These are phyloP conservation scores for Sclerotinia sclerotiorum DNA, from an alignment of 2,329 filamentous ascomycete species.

Conservation along the genomic window DNA sequence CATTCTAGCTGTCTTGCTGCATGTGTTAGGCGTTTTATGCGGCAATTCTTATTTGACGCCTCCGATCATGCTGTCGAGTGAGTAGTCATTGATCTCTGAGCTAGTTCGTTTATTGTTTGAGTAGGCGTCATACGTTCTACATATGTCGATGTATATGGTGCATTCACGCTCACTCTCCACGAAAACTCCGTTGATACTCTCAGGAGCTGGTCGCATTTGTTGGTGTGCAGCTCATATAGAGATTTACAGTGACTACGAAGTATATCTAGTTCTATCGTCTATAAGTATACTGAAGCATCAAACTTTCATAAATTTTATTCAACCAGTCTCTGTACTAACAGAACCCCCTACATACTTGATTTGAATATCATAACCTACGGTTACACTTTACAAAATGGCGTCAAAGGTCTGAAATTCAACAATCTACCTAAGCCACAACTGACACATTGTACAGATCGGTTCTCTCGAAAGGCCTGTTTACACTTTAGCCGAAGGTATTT, in stretches of 20 bases:
- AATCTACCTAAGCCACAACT: neutral
- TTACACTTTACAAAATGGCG: neutral
- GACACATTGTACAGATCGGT: conserved; percentile 6
- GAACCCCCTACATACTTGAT: neutral
- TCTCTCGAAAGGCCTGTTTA: conserved; percentile 31
- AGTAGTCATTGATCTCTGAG: neutral
- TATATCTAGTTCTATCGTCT: neutral
- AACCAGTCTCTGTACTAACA: neutral
- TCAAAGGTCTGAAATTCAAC: conserved; percentile 4
- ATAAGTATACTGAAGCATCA: neutral
- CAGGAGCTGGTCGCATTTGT: neutral
- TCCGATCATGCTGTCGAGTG: neutral
- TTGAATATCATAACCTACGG: neutral
- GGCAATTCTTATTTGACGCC: neutral
- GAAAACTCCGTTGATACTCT: neutral
- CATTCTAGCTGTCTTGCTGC: neutral
- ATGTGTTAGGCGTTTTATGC: neutral
- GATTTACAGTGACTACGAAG: neutral
- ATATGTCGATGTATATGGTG: neutral
- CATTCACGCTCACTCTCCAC: neutral
- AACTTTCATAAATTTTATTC: neutral
- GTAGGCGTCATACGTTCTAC: neutral
- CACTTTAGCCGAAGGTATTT: conserved; percentile 37
- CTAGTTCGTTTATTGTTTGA: neutral
- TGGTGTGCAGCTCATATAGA: neutral